phyloP scores from a whole-genome alignment of 306 rosid genomes.

The Cucumis sativus region Cucumber_9930_V3 NC_026655.2:2258001-2258500 shows the following conservation, averaged over 20 bases:
- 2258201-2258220: constrained; percentile 41
- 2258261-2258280: constrained; percentile 39
- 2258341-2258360: background rate
- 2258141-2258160: background rate
- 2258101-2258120: constrained; percentile 64
- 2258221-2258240: constrained; percentile 96
- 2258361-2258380: background rate
- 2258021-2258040: background rate
- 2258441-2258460: background rate
- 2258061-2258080: constrained; percentile 48
- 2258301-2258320: background rate
- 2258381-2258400: background rate
- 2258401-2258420: background rate
- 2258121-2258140: constrained; percentile 7
- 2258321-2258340: background rate
- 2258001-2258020: background rate
- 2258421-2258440: background rate
- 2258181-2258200: background rate
- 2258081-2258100: constrained; percentile 65
- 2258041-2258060: background rate
- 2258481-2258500: constrained; percentile 17
- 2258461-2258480: background rate
- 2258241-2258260: constrained; percentile 76
- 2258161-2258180: background rate
- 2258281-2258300: background rate